phyloP scores from a whole-genome alignment of 2,329 filamentous ascomycete genomes.

The Aspergillus ruber region DNA sequence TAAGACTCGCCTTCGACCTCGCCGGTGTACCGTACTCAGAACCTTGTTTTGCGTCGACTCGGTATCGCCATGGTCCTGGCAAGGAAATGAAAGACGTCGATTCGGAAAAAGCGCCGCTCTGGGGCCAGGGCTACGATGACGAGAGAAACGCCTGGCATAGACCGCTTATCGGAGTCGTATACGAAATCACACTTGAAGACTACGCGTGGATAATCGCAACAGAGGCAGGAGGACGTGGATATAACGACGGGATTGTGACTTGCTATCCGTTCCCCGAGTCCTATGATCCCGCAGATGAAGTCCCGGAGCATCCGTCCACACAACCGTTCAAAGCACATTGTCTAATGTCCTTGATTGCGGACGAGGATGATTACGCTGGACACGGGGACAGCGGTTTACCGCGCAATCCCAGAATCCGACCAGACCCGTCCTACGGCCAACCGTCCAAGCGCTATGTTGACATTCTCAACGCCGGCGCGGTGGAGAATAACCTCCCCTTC shows the following conservation, averaged over 20 bases:
- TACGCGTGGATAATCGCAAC: conserved; percentile 82
- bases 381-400: too few species aligned
- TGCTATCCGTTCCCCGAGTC: conserved; percentile 62
- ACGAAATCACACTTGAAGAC: conserved; percentile 80
- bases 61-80: conserved; percentile 46
- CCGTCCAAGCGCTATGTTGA: conserved; percentile 77
- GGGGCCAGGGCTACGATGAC: conserved; percentile 26
- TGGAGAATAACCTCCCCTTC: conserved; percentile 70
- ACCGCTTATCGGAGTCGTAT: conserved; percentile 85
- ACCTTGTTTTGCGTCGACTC: conserved; percentile 85
- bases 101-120: conserved; percentile 30
- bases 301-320: conserved; percentile 59
- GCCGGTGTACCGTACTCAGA: conserved; percentile 80
- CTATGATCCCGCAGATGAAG: conserved; percentile 44
- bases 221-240: conserved; percentile 80
- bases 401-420: conserved; percentile 47
- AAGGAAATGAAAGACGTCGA: background rate
- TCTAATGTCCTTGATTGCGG: conserved; percentile 59
- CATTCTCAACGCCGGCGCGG: conserved; percentile 69
- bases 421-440: conserved; percentile 68
- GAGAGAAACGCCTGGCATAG: conserved; percentile 65
- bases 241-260: conserved; percentile 73
- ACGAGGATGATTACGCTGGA: conserved; percentile 15
- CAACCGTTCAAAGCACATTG: conserved; percentile 76
- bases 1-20: conserved; percentile 77